Evolutionary conservation across 2,329 filamentous ascomycete genomes (phyloP).

Genomic region (Xylaria sp.): DNA sequence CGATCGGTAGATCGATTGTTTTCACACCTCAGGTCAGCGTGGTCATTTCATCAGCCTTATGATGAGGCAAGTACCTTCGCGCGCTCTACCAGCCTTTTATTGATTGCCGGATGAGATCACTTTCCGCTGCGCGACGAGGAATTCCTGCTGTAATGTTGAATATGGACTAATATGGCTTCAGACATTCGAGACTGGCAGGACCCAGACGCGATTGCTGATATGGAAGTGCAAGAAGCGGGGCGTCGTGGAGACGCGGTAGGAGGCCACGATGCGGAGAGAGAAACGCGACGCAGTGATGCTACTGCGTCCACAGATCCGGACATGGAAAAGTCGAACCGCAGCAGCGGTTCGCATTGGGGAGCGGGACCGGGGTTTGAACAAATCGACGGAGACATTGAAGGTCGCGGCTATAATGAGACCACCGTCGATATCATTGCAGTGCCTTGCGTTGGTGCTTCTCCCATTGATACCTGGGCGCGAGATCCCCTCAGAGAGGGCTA

Average conservation of each 20-base stretch:
- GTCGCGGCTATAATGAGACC: constrained; percentile 62
- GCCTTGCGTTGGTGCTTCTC: constrained; percentile 64
- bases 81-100: neutral
- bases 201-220: constrained; percentile 13
- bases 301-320: constrained; percentile 28
- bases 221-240: constrained; percentile 25
- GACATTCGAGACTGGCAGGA: constrained; percentile 8
- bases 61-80: neutral
- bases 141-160: neutral
- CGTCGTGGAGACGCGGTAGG: neutral
- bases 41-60: constrained; percentile 25
- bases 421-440: constrained; percentile 65
- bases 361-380: constrained; percentile 55
- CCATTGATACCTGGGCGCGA: constrained; percentile 64
- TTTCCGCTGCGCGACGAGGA: neutral
- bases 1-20: constrained; percentile 20
- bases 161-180: constrained; percentile 21
- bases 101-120: neutral
- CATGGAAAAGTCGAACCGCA: constrained; percentile 41
- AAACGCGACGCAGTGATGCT: constrained; percentile 30
- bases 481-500: constrained; percentile 61
- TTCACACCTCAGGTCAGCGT: constrained; percentile 32
- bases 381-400: constrained; percentile 57
- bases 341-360: constrained; percentile 48
- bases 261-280: neutral